Evolutionary conservation across 805 yeast genomes (phyloP).

Genomic region (Ogataea parapolymorpha): DNA sequence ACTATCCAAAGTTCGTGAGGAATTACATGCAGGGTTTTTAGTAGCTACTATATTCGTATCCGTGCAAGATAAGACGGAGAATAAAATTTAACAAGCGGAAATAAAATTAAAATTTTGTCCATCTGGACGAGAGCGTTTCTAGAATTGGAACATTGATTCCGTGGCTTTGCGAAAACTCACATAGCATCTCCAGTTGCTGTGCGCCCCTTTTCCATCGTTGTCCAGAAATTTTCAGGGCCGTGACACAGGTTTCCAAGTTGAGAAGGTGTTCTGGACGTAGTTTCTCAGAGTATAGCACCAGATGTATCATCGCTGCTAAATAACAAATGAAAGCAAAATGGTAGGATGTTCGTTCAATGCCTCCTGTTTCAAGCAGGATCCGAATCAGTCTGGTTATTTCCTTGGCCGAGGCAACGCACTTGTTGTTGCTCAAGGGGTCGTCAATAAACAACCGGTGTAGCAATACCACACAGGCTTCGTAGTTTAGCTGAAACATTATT

Average conservation of each 20-base stretch:
- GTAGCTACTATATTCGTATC: too few relatives aligned
- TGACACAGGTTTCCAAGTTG: conserved; percentile 12
- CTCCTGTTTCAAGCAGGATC: background rate
- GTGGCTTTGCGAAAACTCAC: conserved; percentile 1
- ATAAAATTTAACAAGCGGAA: conserved; percentile 1
- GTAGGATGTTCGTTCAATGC: conserved; percentile 5
- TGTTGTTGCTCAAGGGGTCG: conserved; percentile 15
- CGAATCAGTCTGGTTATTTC: conserved; percentile 12
- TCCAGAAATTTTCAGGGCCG: conserved; percentile 9
- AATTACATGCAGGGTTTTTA: too few relatives aligned
- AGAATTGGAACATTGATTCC: background rate
- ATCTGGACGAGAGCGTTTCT: background rate
- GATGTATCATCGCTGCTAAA: conserved; percentile 16
- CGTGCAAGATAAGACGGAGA: conserved; percentile 3
- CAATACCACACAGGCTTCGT: conserved; percentile 20
- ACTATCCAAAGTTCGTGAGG: background rate
- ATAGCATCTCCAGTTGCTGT: conserved; percentile 1
- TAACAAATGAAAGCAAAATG: conserved; percentile 14
- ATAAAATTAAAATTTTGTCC: background rate
- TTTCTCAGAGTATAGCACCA: conserved; percentile 7
- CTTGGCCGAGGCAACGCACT: conserved; percentile 20
- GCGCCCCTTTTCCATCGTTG: conserved; percentile 12
- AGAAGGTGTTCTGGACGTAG: background rate
- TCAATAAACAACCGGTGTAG: conserved; percentile 23
- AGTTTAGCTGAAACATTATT: conserved; percentile 26